phyloP scores from a whole-genome alignment of 2,329 filamentous ascomycete species.

The Fusarium bactridioides region DNA sequence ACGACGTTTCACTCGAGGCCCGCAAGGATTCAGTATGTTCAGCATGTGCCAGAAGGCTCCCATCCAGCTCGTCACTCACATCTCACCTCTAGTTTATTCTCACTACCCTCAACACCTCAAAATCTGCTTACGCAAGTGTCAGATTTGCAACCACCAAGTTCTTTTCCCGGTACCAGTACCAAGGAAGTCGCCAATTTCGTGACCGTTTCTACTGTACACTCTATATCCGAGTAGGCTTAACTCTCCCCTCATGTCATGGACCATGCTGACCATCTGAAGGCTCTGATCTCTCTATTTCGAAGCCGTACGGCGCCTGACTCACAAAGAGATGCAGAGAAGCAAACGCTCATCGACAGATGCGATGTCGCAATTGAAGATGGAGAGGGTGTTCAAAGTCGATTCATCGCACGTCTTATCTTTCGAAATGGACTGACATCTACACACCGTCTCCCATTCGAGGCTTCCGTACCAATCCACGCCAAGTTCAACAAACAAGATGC shows the following conservation, averaged over 20 bases:
- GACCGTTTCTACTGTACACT: constrained; percentile 78
- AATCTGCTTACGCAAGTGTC: constrained; percentile 80
- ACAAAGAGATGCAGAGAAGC: constrained; percentile 65
- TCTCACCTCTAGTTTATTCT: constrained; percentile 66
- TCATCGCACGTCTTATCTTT: constrained; percentile 77
- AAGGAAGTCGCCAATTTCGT: constrained; percentile 58
- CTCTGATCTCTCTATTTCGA: constrained; percentile 78
- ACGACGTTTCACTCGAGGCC: constrained; percentile 79
- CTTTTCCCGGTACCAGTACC: constrained; percentile 76
- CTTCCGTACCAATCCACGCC: constrained; percentile 76
- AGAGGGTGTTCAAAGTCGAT: constrained; percentile 73
- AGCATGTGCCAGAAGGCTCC: background rate
- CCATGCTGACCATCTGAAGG: constrained; percentile 48
- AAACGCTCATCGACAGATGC: constrained; percentile 76
- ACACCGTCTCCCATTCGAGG: constrained; percentile 78
- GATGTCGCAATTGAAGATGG: constrained; percentile 78
- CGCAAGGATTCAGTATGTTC: constrained; percentile 67
- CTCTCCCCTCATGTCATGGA: background rate
- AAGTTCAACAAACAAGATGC: constrained; percentile 74
- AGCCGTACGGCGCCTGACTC: constrained; percentile 67
- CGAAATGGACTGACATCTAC: constrained; percentile 80
- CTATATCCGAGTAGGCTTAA: constrained; percentile 68
- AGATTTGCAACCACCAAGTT: constrained; percentile 72
- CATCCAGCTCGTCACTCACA: background rate
- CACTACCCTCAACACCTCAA: constrained; percentile 80